Base-by-base conservation (phyloP, 768 basidiomycete species). In the Dendrothele bispora region DNA sequence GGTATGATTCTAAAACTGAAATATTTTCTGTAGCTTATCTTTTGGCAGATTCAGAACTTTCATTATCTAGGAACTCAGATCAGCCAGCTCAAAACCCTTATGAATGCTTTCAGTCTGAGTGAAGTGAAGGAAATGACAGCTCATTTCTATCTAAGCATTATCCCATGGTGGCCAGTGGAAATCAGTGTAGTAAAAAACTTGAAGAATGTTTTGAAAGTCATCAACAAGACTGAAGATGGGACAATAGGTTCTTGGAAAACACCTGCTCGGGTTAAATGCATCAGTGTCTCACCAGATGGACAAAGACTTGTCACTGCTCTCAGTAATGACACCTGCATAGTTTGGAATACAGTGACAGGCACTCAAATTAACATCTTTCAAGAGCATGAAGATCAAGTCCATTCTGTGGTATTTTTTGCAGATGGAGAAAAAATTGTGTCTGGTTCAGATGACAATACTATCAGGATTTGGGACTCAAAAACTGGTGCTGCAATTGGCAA, bases 391-490 rank as follows among this genome's bases (percentile, higher is more conserved):
- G n/a, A n/a, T n/a, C n/a, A n/a, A n/a, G n/a, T n/a, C n/a, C n/a
- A n/a, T n/a, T n/a, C n/a, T n/a, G n/a, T n/a, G n/a, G n/a, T n/a
- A n/a, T n/a, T n/a, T n/a, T n/a, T n/a, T n/a, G n/a, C n/a, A n/a
- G n/a, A n/a, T n/a, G n/a, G n/a, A n/a, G n/a, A n/a, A 7, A 17
- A 18, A 18, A 38, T 38, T 38, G 36, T 38, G 7, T 38, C 36
- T 38, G 17, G 36, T 18, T 38, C 36, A n/a, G 7, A 17, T 7
- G 36, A 38, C 17, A 38, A 38, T 8, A 38, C 36, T 7, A 17
- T 38, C 36, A 38, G 36, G 36, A 38, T 38, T 20, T 38, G 36
- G 36, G 36, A 38, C 21, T 15, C 36, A 38, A 17, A 38, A 38
- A 38, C 36, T 8, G 36, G 36, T 8, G 36, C 7, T 38, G 7